phyloP scores from a whole-genome alignment of 176 grass and related monocot species.

The Olyra latifolia region DNA sequence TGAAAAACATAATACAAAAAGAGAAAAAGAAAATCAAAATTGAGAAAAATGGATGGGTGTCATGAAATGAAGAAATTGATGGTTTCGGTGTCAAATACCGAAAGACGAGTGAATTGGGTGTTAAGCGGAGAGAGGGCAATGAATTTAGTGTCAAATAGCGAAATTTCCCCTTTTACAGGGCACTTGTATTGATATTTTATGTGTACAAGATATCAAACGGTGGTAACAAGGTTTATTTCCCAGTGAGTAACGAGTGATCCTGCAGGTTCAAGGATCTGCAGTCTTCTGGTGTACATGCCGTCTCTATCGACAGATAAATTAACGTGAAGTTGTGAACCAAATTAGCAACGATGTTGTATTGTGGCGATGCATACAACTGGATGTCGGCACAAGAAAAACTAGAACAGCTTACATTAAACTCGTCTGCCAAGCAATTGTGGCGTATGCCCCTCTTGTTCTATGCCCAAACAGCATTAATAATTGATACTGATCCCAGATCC shows the following conservation, averaged over 20 bases:
- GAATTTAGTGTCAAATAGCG: too few species aligned
- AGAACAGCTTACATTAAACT: not conserved
- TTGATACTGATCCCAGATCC: too few species aligned
- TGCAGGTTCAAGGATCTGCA: not conserved
- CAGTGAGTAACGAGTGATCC: conserved; percentile 23
- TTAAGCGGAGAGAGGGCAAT: too few species aligned
- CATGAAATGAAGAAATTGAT: too few species aligned
- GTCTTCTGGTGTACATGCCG: conserved; percentile 17
- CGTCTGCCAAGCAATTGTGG: not conserved
- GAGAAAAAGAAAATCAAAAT: too few species aligned
- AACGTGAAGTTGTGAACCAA: not conserved
- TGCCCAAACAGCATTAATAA: too few species aligned
- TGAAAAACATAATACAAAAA: too few species aligned
- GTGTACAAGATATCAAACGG: conserved; percentile 72
- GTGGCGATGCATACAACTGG: not conserved
- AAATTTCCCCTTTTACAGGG: conserved; percentile 64
- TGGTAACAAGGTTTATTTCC: conserved; percentile 51
- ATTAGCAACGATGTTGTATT: not conserved
- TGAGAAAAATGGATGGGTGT: too few species aligned
- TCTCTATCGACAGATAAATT: conserved; percentile 3
- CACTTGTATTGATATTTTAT: conserved; percentile 72
- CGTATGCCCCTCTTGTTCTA: not conserved
- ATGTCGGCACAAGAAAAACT: not conserved
- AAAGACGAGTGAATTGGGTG: too few species aligned
- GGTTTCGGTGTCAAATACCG: too few species aligned